Base-by-base conservation (phyloP, 2,329 filamentous ascomycete genomes). In the Pseudocercospora vitis region DNA sequence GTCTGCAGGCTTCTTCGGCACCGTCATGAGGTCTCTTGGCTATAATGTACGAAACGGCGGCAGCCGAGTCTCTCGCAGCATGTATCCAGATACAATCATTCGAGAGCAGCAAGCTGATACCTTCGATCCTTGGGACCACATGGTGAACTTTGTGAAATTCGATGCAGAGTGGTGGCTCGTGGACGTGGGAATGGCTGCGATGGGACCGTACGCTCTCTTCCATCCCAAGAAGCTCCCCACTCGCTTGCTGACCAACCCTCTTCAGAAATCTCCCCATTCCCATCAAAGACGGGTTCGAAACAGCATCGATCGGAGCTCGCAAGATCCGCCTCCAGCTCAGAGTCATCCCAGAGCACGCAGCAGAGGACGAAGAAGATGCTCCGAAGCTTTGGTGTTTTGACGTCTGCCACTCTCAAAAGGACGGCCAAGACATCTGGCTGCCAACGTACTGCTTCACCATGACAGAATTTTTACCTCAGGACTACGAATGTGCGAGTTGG, bases 381-480 rank as follows among this genome's bases (percentile, higher is more conserved):
- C 72, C 74, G 51, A 68, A 73, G 11, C 58, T 75, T 6, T 76
- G 74, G 74, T 70, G 74, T 4, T 75, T 71, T 48, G 70, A 76
- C 31, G 45, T 37, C 58, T 57, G 40, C 21, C 28, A 63, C 1
- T 59, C 58, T 7, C 56, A 64, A 68, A 53, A 63, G 14, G 63
- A 46, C 53, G 47, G 68, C 0, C 55, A 66, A 68, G 50, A 65
- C 65, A 57, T 67, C 9, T 90, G 85, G 81, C 72, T 77, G 19
- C 73, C 79, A 2, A 79, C 76, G 49, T 88, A 88, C 67, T 80
- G 77, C 55, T 90, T 89, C 66, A 77, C 78, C 2, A 81, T 86
- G 55, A 72, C 78, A n/a, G 84, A 87, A 68, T 87, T 86, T 67
- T 65, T 81, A 24, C 77, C 76, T 3, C 68, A 72, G 32, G 85